These are phyloP conservation scores for Exophiala aquamarina DNA, from an alignment of 2,329 filamentous ascomycete genomes.

Conservation along the genomic window DNA sequence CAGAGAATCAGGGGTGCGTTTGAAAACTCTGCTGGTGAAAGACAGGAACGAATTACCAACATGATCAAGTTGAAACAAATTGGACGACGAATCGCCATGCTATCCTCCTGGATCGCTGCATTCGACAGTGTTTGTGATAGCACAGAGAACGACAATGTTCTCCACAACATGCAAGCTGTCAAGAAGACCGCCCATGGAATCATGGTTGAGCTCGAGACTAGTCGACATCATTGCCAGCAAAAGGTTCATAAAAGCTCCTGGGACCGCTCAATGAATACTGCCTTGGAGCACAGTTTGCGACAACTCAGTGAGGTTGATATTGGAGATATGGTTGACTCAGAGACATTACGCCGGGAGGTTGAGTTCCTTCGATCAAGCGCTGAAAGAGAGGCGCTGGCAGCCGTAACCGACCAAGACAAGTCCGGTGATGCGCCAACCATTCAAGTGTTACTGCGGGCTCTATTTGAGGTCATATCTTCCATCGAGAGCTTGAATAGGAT, in stretches of 20 bases:
- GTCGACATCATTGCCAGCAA: slow-evolving; percentile 86
- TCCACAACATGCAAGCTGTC: slow-evolving; percentile 69
- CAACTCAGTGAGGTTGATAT: slow-evolving; percentile 73
- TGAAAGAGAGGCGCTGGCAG: slow-evolving; percentile 73
- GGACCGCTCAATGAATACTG: slow-evolving; percentile 84
- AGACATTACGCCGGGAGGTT: slow-evolving; percentile 74
- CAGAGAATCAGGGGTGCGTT: slow-evolving; percentile 78
- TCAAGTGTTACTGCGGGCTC: slow-evolving; percentile 81
- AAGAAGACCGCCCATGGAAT: slow-evolving; percentile 88
- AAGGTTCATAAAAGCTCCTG: slow-evolving; percentile 77
- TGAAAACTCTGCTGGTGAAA: slow-evolving; percentile 73
- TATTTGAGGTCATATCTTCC: slow-evolving; percentile 86
- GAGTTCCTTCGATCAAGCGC: slow-evolving; percentile 83
- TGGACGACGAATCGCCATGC: slow-evolving; percentile 77
- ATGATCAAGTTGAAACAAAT: slow-evolving; percentile 82
- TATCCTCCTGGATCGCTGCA: slow-evolving; percentile 90
- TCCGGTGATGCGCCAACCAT: slow-evolving; percentile 73
- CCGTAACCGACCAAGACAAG: slow-evolving; percentile 82
- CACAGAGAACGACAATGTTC: slow-evolving; percentile 65
- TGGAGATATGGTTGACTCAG: slow-evolving; percentile 66
- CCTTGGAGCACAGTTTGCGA: slow-evolving; percentile 78
- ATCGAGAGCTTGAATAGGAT: slow-evolving; percentile 79
- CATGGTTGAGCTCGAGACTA: slow-evolving; percentile 82
- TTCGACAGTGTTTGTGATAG: slow-evolving; percentile 81
- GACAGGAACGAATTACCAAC: slow-evolving; percentile 73